Evolutionary conservation across 192 early-diverging fungal species (phyloP).

Genomic region (Backusella tarrabulga): DNA sequence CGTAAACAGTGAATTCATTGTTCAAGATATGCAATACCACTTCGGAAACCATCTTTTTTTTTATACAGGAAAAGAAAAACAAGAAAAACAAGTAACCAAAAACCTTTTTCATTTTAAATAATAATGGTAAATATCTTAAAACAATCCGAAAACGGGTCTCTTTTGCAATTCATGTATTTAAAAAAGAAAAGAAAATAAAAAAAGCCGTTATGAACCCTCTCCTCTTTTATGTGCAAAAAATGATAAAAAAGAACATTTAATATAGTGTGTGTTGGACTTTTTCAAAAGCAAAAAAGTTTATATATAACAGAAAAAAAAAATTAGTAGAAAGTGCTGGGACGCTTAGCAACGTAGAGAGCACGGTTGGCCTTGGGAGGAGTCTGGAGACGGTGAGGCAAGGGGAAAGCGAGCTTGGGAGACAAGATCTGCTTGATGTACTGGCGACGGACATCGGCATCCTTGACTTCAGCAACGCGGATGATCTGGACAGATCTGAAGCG

Average conservation of each 20-base stretch:
- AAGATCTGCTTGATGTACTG: constrained; percentile 97
- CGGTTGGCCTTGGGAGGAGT: constrained; percentile 83
- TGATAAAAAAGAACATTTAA: neutral
- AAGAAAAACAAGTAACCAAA: neutral
- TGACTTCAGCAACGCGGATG: constrained; percentile 95
- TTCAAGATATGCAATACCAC: neutral
- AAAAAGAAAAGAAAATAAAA: neutral
- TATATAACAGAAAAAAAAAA: neutral
- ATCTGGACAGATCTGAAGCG: constrained; percentile 98
- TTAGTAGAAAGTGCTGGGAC: constrained; percentile 93
- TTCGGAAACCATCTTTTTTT: neutral
- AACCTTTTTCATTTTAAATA: neutral
- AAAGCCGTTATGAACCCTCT: neutral
- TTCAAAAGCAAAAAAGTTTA: too few relatives aligned
- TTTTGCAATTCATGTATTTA: too few relatives aligned
- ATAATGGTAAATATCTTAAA: too few relatives aligned
- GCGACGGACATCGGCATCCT: constrained; percentile 87
- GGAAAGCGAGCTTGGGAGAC: constrained; percentile 90
- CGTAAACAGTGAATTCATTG: neutral
- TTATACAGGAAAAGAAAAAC: neutral
- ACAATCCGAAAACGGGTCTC: too few relatives aligned
- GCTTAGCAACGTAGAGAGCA: constrained; percentile 84
- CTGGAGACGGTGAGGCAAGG: constrained; percentile 94
- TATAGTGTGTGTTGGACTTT: too few relatives aligned
- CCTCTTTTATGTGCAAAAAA: neutral